Base-by-base conservation (phyloP, 1,139 yeast species). In the Arxiozyma telluris region DNA sequence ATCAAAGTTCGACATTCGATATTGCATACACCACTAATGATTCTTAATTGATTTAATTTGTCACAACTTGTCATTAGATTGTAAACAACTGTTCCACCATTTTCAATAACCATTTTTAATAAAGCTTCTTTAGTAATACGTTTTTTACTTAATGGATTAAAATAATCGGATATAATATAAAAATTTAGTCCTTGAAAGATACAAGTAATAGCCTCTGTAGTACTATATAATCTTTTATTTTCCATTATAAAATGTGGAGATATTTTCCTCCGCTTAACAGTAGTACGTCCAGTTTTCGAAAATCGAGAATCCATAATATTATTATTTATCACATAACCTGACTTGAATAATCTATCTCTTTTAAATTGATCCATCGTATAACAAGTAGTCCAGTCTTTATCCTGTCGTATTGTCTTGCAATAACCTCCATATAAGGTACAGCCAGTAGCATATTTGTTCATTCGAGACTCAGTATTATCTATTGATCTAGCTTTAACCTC, bases 401-500 rank as follows among this genome's bases (percentile, higher is more conserved):
- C 97, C 1, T 76, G 76, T 50, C 98, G 69, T 0, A 91, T 73
- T 9, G 77, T 64, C 49, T 85, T 75, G 64, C 91, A 86, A 65
- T 89, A 83, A 0, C 93, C 87, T 61, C 87, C 86, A 59, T 89
- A 80, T 27, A 93, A 72, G 0, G 96, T 87, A 4, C 84, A 75
- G 0, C 83, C 86, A 0, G 83, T 81, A 1, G 83, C 82, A 63
- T 81, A 90, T 4, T 76, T 75, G 21, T 65, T 69, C 21, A 73
- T 76, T 1, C 56, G 50, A n/a, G 71, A 55, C 43, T 76, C 64
- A 54, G 79, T 67, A 59, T 73, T 72, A 59, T 82, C 83, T 17
- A 89, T 76, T 6, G 91, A 83, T 44, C 96, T 74, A 0, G 96
- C 96, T 64, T 87, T 88, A 11, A 91, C 81, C 65, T 90, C 96